These are phyloP conservation scores for Candida vaughaniae DNA, from an alignment of 805 yeast genomes.

Conservation along the genomic window DNA sequence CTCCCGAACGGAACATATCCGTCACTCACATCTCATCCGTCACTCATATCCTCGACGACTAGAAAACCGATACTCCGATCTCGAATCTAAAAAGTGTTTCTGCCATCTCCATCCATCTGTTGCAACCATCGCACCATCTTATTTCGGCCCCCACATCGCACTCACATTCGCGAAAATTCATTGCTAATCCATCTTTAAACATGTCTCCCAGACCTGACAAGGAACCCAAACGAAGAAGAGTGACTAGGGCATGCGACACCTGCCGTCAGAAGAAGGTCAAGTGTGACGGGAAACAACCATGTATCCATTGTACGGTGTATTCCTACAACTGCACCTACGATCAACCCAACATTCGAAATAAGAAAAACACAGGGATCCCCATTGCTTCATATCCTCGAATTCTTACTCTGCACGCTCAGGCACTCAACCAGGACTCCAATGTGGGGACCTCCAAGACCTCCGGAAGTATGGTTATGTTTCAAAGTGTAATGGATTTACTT, in stretches of 20 bases:
- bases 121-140: too few species aligned
- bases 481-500: constrained; percentile 32
- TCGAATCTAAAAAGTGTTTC: too few species aligned
- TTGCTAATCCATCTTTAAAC: too few species aligned
- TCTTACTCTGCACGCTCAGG: constrained; percentile 6
- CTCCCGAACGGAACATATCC: too few species aligned
- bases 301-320: constrained; percentile 83
- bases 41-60: too few species aligned
- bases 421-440: constrained; percentile 9
- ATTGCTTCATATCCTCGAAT: constrained; percentile 18
- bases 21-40: too few species aligned
- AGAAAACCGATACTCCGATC: too few species aligned
- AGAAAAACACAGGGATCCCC: constrained; percentile 33
- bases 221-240: constrained; percentile 55
- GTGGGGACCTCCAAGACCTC: constrained; percentile 12
- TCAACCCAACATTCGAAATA: constrained; percentile 66
- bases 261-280: constrained; percentile 76
- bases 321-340: constrained; percentile 82
- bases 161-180: too few species aligned
- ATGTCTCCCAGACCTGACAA: constrained; percentile 3
- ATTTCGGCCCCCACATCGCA: too few species aligned
- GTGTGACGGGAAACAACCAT: constrained; percentile 78
- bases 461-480: constrained; percentile 27
- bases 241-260: constrained; percentile 72
- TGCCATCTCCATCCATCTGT: too few species aligned